A percentile compares a stretch with the other conserved stretches of the same genome.
Conservation (phyloP, 2,329 filamentous ascomycete species). For the Xylaria sp. region DNA sequence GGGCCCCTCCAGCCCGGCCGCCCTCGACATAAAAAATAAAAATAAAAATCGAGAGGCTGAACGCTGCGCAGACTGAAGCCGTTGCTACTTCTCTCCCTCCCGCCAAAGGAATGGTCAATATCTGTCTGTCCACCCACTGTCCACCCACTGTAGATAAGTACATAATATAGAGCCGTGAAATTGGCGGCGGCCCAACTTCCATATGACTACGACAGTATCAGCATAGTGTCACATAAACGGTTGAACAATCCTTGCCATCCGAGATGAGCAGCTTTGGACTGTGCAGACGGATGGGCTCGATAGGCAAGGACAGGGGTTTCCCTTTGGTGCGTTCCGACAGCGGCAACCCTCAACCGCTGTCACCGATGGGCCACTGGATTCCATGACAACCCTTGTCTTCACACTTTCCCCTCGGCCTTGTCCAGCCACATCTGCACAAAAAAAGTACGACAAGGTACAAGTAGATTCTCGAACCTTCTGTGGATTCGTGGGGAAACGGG, state of each 20-base stretch:
- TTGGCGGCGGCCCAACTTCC: conserved; percentile 18
- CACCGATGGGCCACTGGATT: conserved; percentile 11
- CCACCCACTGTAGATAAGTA: no score
- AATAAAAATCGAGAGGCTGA: conserved; percentile 34
- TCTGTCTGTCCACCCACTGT: no score
- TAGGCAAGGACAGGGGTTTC: conserved; percentile 27
- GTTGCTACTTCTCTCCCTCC: no score
- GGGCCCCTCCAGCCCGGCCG: neutral
- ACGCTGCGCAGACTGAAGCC: conserved; percentile 12
- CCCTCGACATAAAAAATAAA: no score
- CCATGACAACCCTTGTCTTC: neutral
- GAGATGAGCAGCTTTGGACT: conserved; percentile 34
- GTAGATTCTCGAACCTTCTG: conserved; percentile 54
- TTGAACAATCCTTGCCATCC: conserved; percentile 31
- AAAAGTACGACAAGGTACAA: conserved; percentile 9
- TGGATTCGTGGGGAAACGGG: conserved; percentile 36
- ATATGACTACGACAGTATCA: conserved; percentile 24
- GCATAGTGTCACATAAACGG: conserved; percentile 36
- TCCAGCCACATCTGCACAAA: conserved; percentile 23
- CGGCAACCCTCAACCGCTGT: conserved; percentile 33
- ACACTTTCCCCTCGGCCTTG: neutral
- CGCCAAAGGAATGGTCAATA: neutral
- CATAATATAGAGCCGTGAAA: neutral
- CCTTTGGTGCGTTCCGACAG: conserved; percentile 37
- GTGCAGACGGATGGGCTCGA: conserved; percentile 10